phyloP scores from a whole-genome alignment of 2,329 filamentous ascomycete species.

The Talaromyces sp. region DNA sequence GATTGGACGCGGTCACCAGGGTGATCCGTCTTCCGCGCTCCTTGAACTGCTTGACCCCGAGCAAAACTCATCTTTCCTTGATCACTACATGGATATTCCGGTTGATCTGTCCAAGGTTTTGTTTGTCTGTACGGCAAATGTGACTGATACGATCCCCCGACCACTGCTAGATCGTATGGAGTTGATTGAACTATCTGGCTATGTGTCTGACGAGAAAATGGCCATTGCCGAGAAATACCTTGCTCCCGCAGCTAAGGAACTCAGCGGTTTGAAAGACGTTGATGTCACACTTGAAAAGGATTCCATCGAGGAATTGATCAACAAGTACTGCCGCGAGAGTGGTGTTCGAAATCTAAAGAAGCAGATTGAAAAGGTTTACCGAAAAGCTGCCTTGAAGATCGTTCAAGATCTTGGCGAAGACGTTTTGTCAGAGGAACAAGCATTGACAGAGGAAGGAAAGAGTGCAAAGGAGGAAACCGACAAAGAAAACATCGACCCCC shows the following conservation, averaged over 20 bases:
- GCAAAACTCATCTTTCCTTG: conserved; percentile 94
- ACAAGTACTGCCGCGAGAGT: conserved; percentile 95
- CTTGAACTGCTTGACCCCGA: conserved; percentile 93
- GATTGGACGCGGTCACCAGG: conserved; percentile 92
- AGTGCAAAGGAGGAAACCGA: conserved; percentile 57
- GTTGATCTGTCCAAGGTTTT: conserved; percentile 96
- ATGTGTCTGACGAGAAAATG: conserved; percentile 98
- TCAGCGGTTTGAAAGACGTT: conserved; percentile 83
- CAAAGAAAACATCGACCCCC: conserved; percentile 59
- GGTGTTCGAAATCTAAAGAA: conserved; percentile 98
- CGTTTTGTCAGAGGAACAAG: conserved; percentile 71
- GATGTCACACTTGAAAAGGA: conserved; percentile 82
- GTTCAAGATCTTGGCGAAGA: conserved; percentile 90
- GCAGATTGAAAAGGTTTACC: conserved; percentile 98
- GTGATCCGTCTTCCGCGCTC: conserved; percentile 89
- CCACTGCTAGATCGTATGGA: conserved; percentile 97
- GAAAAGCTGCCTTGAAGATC: conserved; percentile 95
- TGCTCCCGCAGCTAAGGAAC: conserved; percentile 86
- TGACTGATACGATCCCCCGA: conserved; percentile 95
- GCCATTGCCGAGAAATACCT: conserved; percentile 93
- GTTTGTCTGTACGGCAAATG: conserved; percentile 98
- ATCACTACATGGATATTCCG: conserved; percentile 98
- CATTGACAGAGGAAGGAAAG: conserved; percentile 81
- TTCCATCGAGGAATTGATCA: conserved; percentile 94
- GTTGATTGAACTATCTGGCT: conserved; percentile 90